Evolutionary conservation across 352 stramenopile genomes (phyloP).

Genomic region (Detonula confervacea): DNA sequence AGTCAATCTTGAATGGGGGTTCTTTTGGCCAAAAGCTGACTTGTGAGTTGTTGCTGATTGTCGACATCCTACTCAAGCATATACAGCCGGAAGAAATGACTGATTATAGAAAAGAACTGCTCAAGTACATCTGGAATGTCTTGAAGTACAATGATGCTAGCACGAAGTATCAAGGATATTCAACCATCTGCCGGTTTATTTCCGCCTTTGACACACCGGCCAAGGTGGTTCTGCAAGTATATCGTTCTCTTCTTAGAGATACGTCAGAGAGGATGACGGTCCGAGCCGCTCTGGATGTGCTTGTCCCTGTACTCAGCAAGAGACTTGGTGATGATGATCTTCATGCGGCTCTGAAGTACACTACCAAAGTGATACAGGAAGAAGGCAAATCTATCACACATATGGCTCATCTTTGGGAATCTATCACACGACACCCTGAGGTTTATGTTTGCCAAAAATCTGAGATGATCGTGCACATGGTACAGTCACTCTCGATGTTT

Average conservation of each 20-base stretch:
- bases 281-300: conserved; percentile 92
- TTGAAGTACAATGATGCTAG: conserved; percentile 94
- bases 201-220: conserved; percentile 94
- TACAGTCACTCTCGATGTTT: conserved; percentile 93
- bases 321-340: conserved; percentile 91
- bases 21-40: conserved; percentile 52
- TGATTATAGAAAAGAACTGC: conserved; percentile 94
- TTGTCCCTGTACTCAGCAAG: conserved; percentile 92
- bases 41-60: conserved; percentile 91
- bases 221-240: conserved; percentile 97
- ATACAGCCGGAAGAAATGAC: conserved; percentile 90
- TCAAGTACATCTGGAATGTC: conserved; percentile 98
- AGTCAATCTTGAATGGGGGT: conserved; percentile 39
- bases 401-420: conserved; percentile 97
- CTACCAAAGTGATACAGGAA: conserved; percentile 97
- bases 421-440: conserved; percentile 93
- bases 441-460: conserved; percentile 92
- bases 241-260: conserved; percentile 92
- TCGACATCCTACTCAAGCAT: conserved; percentile 95
- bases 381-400: conserved; percentile 94
- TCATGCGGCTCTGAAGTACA: conserved; percentile 96
- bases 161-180: conserved; percentile 97
- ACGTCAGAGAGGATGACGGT: conserved; percentile 94
- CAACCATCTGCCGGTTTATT: conserved; percentile 97
- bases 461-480: conserved; percentile 95